Percentiles rank a stretch among this genome's conserved stretches.
phyloP scores from a whole-genome alignment of 306 rosid genomes.

The Malus fusca region DNA sequence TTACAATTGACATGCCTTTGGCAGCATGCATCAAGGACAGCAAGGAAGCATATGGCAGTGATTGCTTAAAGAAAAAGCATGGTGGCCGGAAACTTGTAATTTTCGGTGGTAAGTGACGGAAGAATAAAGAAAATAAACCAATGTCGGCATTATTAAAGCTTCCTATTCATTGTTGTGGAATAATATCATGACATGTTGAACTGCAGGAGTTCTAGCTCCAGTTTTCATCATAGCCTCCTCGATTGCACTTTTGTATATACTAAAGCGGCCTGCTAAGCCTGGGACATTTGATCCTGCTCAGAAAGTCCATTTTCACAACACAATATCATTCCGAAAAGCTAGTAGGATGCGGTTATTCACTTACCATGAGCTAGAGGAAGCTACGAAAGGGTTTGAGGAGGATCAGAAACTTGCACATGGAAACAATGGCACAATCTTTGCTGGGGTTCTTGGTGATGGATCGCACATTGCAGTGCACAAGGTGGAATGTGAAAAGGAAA shows the following conservation, averaged over 20 bases:
- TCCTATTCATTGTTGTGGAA: neutral
- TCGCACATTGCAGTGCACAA: constrained; percentile 70
- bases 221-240: constrained; percentile 58
- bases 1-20: constrained; percentile 17
- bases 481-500: constrained; percentile 54
- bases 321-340: constrained; percentile 48
- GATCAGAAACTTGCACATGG: constrained; percentile 44
- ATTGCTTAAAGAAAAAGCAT: constrained; percentile 45
- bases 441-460: constrained; percentile 70
- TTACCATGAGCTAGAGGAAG: constrained; percentile 61
- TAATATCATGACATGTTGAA: constrained; percentile 14
- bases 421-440: constrained; percentile 43
- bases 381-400: constrained; percentile 61
- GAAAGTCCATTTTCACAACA: constrained; percentile 42
- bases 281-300: constrained; percentile 35
- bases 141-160: neutral
- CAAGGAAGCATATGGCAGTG: constrained; percentile 52
- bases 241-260: constrained; percentile 46
- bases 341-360: constrained; percentile 57
- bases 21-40: constrained; percentile 73
- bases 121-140: neutral
- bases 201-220: constrained; percentile 81
- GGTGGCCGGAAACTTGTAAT: constrained; percentile 51
- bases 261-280: constrained; percentile 42
- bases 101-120: constrained; percentile 48